Conservation (phyloP, 2,329 filamentous ascomycete genomes). For the Trichoderma sp. region DNA sequence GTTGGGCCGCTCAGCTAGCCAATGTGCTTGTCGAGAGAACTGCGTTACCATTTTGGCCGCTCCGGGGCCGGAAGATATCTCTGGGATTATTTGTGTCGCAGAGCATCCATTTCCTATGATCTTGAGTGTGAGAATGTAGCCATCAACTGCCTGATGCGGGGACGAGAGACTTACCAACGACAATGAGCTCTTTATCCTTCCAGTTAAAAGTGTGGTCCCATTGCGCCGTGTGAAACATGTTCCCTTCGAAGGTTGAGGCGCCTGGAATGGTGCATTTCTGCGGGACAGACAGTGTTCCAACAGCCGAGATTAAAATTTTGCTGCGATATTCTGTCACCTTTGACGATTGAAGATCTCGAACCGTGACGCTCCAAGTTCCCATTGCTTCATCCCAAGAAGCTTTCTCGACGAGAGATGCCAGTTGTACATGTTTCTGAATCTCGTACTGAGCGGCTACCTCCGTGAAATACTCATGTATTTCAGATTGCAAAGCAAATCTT, state of each 20-base stretch:
- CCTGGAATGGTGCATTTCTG: slow-evolving; percentile 26
- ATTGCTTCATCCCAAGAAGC: slow-evolving; percentile 26
- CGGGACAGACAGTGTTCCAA: slow-evolving; percentile 26
- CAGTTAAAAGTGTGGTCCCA: slow-evolving; percentile 30
- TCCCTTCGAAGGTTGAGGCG: slow-evolving; percentile 22
- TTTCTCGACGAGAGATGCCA: slow-evolving; percentile 24
- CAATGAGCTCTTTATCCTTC: slow-evolving; percentile 25
- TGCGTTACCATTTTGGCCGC: slow-evolving; percentile 42
- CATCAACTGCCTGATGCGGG: neutral
- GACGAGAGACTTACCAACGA: slow-evolving; percentile 23
- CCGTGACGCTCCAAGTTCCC: slow-evolving; percentile 23
- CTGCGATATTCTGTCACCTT: slow-evolving; percentile 6
- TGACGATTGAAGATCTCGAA: slow-evolving; percentile 20
- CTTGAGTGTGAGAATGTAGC: neutral
- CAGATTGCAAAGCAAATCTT: slow-evolving; percentile 28
- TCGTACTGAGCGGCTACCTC: slow-evolving; percentile 23
- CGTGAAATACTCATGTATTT: slow-evolving; percentile 28
- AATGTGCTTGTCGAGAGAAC: slow-evolving; percentile 51
- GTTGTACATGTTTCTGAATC: slow-evolving; percentile 24
- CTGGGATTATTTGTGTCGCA: slow-evolving; percentile 28
- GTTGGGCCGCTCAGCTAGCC: slow-evolving; percentile 33
- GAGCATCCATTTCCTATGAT: slow-evolving; percentile 29
- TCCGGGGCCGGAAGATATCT: slow-evolving; percentile 22
- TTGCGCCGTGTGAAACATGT: slow-evolving; percentile 27
- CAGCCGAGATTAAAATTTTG: slow-evolving; percentile 27